Evolutionary conservation across 2,329 filamentous ascomycete genomes (phyloP), one percentile per base, ranked within the genome.

Genomic region (Magnaporthiopsis rhizophila): DNA sequence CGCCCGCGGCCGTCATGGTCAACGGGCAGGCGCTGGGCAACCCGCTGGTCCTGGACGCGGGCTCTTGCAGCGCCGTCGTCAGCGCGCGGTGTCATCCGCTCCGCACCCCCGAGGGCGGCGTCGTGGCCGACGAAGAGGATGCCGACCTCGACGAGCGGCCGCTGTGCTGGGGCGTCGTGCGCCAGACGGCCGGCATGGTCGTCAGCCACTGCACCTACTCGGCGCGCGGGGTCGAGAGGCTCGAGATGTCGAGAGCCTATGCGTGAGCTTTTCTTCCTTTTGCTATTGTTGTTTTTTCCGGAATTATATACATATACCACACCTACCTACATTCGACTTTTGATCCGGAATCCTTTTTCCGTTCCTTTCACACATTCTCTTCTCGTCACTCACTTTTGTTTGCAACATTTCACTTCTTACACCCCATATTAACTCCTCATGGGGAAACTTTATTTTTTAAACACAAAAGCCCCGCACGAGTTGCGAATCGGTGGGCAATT

Each of bases 21-120:
- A 73, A 74, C 64, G 77, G 75, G 58, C 68, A 70, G 12, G 72
- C 73, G 24, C 70, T 73, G 21, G 80, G 79, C 1, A 84, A 84
- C 72, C 82, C 82, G 28, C 76, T 84, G 30, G 75, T 75, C 1
- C 68, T 84, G 50, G 71, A 70, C 28, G 80, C 77, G 36, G 81
- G 81, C 13, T 74, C 76, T 58, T 84, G 81, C 72, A 82, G 79
- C 66, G 82, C 81, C 11, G 81, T 83, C n/a, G 69, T 85, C 66
- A 79, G 77, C 70, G 76, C 81, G 30, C 72, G 78, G 62, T 83
- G 81, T 71, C 72, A 76, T 6, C 67, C 71, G 24, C 69, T 69
- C 11, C 36, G 36, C 36, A 6, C 12, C 13, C 72, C 71, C 36
- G 71, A 71, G 56, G 21, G 34, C 7, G 64, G 59, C 28, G 38